These are phyloP conservation scores for Lepiota brunneoincarnata DNA, from an alignment of 768 basidiomycete genomes.

Conservation along the genomic window DNA sequence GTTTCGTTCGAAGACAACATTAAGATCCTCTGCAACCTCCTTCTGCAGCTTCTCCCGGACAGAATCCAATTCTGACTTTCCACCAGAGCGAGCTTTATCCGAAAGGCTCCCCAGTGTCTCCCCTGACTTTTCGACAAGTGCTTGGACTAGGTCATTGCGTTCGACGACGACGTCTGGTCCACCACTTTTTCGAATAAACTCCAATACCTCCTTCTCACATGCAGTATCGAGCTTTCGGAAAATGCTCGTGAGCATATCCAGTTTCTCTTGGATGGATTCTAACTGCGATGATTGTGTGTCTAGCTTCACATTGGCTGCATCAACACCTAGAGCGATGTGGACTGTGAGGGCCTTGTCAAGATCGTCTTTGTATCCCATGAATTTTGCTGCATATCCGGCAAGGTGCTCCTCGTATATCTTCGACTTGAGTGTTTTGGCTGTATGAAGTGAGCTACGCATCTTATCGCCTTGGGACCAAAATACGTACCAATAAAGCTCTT, in stretches of 20 bases:
- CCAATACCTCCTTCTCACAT: slow-evolving; percentile 33
- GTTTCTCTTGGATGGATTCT: slow-evolving; percentile 30
- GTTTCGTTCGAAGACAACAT: slow-evolving; percentile 35
- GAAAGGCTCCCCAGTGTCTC: slow-evolving; percentile 23
- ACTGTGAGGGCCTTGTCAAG: slow-evolving; percentile 36
- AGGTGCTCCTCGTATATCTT: slow-evolving; percentile 37
- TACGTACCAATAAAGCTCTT: slow-evolving; percentile 36
- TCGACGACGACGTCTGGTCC: slow-evolving; percentile 32
- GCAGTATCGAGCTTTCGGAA: slow-evolving; percentile 37
- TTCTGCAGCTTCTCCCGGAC: slow-evolving; percentile 26
- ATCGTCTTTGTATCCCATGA: slow-evolving; percentile 30
- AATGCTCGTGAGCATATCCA: slow-evolving; percentile 32
- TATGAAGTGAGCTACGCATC: neutral
- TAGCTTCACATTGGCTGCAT: slow-evolving; percentile 27
- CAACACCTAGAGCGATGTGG: slow-evolving; percentile 35
- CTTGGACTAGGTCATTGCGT: slow-evolving; percentile 29
- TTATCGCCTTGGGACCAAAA: neutral
- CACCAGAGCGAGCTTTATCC: no score
- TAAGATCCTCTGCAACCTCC: slow-evolving; percentile 34
- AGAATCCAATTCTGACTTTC: neutral
- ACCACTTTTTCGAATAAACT: slow-evolving; percentile 38
- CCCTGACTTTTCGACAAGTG: slow-evolving; percentile 28
- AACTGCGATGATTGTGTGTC: slow-evolving; percentile 28
- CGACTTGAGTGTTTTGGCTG: slow-evolving; percentile 35
- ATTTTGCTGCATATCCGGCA: slow-evolving; percentile 26